These are phyloP conservation scores for Aspergillus novoparasiticus DNA, from an alignment of 2,329 filamentous ascomycete species.

Conservation along the genomic window DNA sequence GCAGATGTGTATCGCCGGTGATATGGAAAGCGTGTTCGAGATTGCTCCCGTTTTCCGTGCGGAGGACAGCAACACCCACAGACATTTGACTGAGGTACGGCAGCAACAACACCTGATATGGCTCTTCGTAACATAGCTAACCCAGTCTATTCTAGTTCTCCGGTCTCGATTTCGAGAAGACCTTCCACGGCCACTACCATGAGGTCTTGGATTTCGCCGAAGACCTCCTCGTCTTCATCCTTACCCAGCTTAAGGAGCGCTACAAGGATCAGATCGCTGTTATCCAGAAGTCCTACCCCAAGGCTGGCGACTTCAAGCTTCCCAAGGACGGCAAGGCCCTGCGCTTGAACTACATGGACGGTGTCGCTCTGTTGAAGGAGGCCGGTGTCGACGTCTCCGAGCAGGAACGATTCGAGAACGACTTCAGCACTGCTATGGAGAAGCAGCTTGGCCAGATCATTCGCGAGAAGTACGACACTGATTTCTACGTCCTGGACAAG, in stretches of 20 bases:
- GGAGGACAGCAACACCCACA: slow-evolving; percentile 68
- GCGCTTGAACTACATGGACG: slow-evolving; percentile 54
- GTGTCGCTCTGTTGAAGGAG: slow-evolving; percentile 50
- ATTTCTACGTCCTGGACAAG: slow-evolving; percentile 97
- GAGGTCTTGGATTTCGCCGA: slow-evolving; percentile 54
- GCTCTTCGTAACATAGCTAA: background rate
- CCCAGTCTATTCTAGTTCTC: slow-evolving; percentile 44
- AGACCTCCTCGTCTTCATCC: slow-evolving; percentile 52
- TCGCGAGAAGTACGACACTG: slow-evolving; percentile 84
- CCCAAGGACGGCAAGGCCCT: slow-evolving; percentile 53
- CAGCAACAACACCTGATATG: background rate
- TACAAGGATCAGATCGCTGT: slow-evolving; percentile 49
- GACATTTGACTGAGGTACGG: slow-evolving; percentile 64
- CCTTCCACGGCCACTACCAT: slow-evolving; percentile 53
- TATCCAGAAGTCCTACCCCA: slow-evolving; percentile 53
- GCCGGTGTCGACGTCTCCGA: slow-evolving; percentile 54
- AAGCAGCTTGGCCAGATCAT: slow-evolving; percentile 81
- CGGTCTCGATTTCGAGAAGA: slow-evolving; percentile 56
- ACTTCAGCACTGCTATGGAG: slow-evolving; percentile 52
- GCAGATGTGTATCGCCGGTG: slow-evolving; percentile 68
- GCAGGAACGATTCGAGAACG: slow-evolving; percentile 51
- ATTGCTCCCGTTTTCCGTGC: slow-evolving; percentile 68
- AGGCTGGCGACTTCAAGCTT: slow-evolving; percentile 53
- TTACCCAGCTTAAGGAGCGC: slow-evolving; percentile 47
- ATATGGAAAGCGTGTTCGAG: slow-evolving; percentile 66